A percentile compares a stretch with the other conserved stretches of the same genome.
Evolutionary conservation across 768 basidiomycete species (phyloP).

Genomic region (Cubamyces sp.): DNA sequence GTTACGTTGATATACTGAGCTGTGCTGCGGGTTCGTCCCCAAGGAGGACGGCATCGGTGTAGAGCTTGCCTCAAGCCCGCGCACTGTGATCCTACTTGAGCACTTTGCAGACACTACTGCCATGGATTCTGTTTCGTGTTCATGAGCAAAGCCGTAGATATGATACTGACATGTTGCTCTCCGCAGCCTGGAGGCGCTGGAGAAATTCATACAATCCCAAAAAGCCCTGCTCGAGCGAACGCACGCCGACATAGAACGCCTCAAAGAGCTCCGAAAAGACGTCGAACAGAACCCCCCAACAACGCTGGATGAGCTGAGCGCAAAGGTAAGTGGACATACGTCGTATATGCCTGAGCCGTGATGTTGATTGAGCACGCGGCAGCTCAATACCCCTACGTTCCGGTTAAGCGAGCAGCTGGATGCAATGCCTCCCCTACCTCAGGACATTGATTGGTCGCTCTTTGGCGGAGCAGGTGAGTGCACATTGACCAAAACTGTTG

Average conservation of each 20-base stretch:
- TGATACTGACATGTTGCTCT: background rate
- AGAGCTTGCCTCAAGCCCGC: too few relatives aligned
- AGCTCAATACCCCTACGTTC: conserved; percentile 40
- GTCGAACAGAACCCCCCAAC: conserved; percentile 40
- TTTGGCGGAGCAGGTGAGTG: conserved; percentile 57
- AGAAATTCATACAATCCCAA: conserved; percentile 66
- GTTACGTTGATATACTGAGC: background rate
- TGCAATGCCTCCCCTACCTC: conserved; percentile 47
- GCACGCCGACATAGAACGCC: conserved; percentile 61
- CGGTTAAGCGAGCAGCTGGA: conserved; percentile 50
- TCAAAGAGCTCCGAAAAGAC: conserved; percentile 50
- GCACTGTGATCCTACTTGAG: too few relatives aligned
- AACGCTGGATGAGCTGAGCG: conserved; percentile 38
- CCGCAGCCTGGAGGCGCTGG: conserved; percentile 66
- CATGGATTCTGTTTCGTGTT: too few relatives aligned
- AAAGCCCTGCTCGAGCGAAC: conserved; percentile 60
- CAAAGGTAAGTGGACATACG: conserved; percentile 40
- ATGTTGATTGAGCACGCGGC: background rate
- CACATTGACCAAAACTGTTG: background rate
- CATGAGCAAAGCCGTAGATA: background rate
- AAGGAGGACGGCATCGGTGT: too few relatives aligned
- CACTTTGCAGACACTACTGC: too few relatives aligned
- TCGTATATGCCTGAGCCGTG: background rate
- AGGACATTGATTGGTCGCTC: conserved; percentile 63
- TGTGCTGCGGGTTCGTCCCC: too few relatives aligned